Base-by-base conservation (phyloP, 208 protist species). In the Strigomonas galati region DNA sequence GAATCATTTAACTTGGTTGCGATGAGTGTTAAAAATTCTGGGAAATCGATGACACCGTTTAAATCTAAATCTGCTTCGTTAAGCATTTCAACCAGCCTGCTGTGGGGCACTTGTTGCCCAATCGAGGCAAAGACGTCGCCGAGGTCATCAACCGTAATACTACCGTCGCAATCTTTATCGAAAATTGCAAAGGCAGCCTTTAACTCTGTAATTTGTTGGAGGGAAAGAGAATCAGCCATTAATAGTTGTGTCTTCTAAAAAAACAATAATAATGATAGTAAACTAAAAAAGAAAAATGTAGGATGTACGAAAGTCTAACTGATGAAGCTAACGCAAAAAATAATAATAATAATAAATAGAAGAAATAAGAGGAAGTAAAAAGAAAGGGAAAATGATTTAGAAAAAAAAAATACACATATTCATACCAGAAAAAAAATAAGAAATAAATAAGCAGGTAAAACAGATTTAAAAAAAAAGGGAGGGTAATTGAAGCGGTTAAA, bases 41-140 rank as follows among this genome's bases (percentile, higher is more conserved):
- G 92, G 74, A 99, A 99, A 71, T 99, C 98, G 66, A 99, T 99
- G 23, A 95, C 93, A 32, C 98, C 98, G 82, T 98, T 98, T 24
- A 93, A 93, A 69, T 99, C 98, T 6, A 97, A 72, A 79, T 99
- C 98, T 0, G 98, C 97, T 62, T 99, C 97, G 30, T 91, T 89
- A 55, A 99, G 91, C 90, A 99, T 99, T 40, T 90, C 78, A 58
- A 97, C 81, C 37, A 99, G 78, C 72, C 99, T 97, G 46, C 93
- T 87, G 48, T 68, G 70, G 0, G 79, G 81, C 35, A 98, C 93
- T 62, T 97, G 98, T 72, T 99, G 95, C 3, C 98, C 98, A 23
- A 99, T 92, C 14, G 98, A 98, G 28, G 96, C 84, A 95, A 99
- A 99, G 12, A 99, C 98, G 23, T 98, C 98, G 61, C 95, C 98